phyloP scores from a whole-genome alignment of 495 filamentous ascomycete species.

The Immersiella caudata region DNA sequence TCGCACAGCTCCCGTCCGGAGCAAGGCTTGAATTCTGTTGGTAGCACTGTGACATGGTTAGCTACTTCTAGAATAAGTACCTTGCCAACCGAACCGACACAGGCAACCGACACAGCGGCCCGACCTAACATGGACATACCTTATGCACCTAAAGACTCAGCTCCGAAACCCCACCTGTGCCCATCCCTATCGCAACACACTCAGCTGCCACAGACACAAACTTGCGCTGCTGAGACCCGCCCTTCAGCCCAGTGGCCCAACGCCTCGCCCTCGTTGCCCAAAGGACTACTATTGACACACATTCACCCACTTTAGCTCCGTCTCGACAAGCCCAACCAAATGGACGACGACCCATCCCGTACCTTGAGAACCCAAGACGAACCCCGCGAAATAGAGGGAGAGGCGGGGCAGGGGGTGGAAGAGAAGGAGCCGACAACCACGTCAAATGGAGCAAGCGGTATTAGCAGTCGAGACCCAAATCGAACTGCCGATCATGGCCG shows the following conservation, averaged over 20 bases:
- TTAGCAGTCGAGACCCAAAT: slow-evolving; percentile 8
- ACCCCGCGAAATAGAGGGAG: slow-evolving; percentile 10
- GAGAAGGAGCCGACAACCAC: slow-evolving; percentile 9
- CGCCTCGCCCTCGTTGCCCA: slow-evolving; percentile 10
- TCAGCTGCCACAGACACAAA: slow-evolving; percentile 12
- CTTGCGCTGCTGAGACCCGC: slow-evolving; percentile 11
- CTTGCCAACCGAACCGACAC: slow-evolving; percentile 11
- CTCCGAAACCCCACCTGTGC: slow-evolving; percentile 9
- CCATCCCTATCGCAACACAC: slow-evolving; percentile 4
- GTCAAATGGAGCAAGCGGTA: slow-evolving; percentile 11
- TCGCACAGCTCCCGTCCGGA: slow-evolving; percentile 8
- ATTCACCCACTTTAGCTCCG: slow-evolving; percentile 8
- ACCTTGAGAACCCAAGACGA: slow-evolving; percentile 7
- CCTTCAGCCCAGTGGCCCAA: slow-evolving; percentile 11
- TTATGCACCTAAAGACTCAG: slow-evolving; percentile 12
- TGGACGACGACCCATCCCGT: slow-evolving; percentile 9
- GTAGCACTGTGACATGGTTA: slow-evolving; percentile 9
- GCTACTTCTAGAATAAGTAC: slow-evolving; percentile 13
- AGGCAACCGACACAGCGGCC: slow-evolving; percentile 8
- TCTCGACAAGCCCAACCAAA: slow-evolving; percentile 9
- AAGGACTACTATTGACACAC: slow-evolving; percentile 13
- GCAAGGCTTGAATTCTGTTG: slow-evolving; percentile 7
- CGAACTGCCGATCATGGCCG: slow-evolving; percentile 12
- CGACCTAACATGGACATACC: slow-evolving; percentile 7
- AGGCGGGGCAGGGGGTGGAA: slow-evolving; percentile 6